These are phyloP conservation scores for Hawksworthiomyces lignivorus DNA, from an alignment of 2,329 filamentous ascomycete species.

Conservation along the genomic window DNA sequence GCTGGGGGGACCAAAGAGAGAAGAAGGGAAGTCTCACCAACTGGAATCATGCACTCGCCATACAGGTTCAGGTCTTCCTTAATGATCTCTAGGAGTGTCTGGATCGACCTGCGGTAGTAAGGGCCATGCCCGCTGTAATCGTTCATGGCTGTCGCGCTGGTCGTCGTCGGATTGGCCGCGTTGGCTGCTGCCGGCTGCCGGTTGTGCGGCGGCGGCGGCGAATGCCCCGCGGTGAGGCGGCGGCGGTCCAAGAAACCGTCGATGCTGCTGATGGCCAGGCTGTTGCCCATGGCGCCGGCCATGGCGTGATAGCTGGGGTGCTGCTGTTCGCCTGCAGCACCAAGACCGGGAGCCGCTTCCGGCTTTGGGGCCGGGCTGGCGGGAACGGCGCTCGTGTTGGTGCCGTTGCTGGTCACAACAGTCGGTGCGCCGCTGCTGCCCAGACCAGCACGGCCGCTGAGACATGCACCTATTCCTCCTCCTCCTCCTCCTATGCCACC, in stretches of 20 bases:
- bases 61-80: slow-evolving; percentile 92
- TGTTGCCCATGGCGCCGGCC: slow-evolving; percentile 1
- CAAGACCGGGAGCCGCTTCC: too few species aligned
- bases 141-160: slow-evolving; percentile 18
- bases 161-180: slow-evolving; percentile 20
- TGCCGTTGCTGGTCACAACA: neutral
- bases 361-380: neutral
- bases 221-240: slow-evolving; percentile 2
- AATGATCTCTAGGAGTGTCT: slow-evolving; percentile 73
- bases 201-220: slow-evolving; percentile 47
- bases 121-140: slow-evolving; percentile 12
- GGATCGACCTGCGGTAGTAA: slow-evolving; percentile 56
- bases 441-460: too few species aligned
- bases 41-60: slow-evolving; percentile 96
- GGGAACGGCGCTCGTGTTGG: neutral
- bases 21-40: slow-evolving; percentile 49
- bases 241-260: slow-evolving; percentile 6
- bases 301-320: neutral
- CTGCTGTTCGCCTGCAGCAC: too few species aligned
- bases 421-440: too few species aligned
- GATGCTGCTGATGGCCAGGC: slow-evolving; percentile 3
- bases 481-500: too few species aligned
- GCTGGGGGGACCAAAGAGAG: too few species aligned
- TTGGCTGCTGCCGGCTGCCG: slow-evolving; percentile 20
- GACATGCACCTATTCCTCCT: too few species aligned